phyloP scores from a whole-genome alignment of 768 basidiomycete genomes.

The Collybiopsis confluens region DNA sequence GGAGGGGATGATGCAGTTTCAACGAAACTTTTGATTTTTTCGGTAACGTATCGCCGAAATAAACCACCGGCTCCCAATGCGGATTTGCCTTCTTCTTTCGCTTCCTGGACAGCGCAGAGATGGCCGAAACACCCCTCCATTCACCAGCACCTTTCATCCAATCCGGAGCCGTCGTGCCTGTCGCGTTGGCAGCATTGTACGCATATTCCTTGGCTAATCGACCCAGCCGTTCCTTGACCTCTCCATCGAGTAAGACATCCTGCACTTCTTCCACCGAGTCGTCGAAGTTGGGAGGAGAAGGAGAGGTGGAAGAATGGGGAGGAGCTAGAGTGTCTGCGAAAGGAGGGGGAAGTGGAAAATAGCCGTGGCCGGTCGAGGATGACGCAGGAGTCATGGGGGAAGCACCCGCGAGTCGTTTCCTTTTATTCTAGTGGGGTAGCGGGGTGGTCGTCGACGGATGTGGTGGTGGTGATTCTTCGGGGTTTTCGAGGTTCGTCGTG shows the following conservation, averaged over 20 bases:
- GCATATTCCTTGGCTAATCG: slow-evolving; percentile 22
- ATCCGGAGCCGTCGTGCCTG: slow-evolving; percentile 35
- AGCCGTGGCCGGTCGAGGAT: too few relatives aligned
- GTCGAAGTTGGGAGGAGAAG: too few relatives aligned
- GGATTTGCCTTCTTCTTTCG: too few relatives aligned
- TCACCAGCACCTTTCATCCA: slow-evolving; percentile 47
- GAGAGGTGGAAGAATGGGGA: too few relatives aligned
- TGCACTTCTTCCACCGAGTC: slow-evolving; percentile 20
- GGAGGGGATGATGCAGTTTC: slow-evolving; percentile 16
- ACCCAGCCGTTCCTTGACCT: slow-evolving; percentile 40
- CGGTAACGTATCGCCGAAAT: background rate
- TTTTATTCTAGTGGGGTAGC: too few relatives aligned
- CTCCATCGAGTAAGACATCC: slow-evolving; percentile 43
- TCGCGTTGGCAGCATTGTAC: slow-evolving; percentile 36
- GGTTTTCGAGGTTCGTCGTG: too few relatives aligned
- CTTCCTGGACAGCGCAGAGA: slow-evolving; percentile 16
- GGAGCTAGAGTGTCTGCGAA: too few relatives aligned
- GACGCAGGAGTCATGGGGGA: too few relatives aligned
- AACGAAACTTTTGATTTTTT: slow-evolving; percentile 10
- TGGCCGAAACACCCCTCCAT: slow-evolving; percentile 69
- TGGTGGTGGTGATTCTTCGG: too few relatives aligned
- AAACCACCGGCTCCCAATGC: background rate
- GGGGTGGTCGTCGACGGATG: too few relatives aligned
- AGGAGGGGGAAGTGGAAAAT: too few relatives aligned
- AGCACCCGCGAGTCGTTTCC: too few relatives aligned